Conservation (phyloP, 2,329 filamentous ascomycete genomes). For the Leptosphaerulina australis region DNA sequence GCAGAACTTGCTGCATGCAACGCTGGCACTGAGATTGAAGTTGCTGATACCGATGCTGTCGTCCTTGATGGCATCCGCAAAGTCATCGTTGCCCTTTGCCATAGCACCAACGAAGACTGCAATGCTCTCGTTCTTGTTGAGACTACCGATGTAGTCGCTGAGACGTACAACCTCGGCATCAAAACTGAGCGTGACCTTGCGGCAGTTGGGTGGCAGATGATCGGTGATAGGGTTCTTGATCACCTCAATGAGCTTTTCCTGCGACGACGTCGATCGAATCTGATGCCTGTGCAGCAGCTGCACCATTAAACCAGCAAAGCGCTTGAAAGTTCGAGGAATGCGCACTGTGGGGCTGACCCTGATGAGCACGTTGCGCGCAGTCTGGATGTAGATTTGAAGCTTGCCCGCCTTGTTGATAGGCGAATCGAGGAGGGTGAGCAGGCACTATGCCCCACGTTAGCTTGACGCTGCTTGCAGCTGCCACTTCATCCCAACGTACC, state of each 20-base stretch:
- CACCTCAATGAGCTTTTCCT: constrained; percentile 96
- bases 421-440: constrained; percentile 94
- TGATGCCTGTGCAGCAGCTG: constrained; percentile 94
- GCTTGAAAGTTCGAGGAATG: constrained; percentile 98
- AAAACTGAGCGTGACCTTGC: constrained; percentile 96
- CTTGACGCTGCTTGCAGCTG: constrained; percentile 12
- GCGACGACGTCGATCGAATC: constrained; percentile 93
- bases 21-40: constrained; percentile 94
- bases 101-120: constrained; percentile 98
- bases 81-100: constrained; percentile 95
- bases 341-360: constrained; percentile 98
- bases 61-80: constrained; percentile 92
- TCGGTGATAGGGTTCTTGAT: constrained; percentile 98
- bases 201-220: constrained; percentile 93
- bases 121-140: constrained; percentile 85
- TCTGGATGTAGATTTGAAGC: constrained; percentile 98
- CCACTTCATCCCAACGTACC: constrained; percentile 62
- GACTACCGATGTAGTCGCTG: constrained; percentile 81
- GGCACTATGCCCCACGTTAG: constrained; percentile 67
- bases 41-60: constrained; percentile 99
- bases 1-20: constrained; percentile 99
- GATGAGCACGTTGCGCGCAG: constrained; percentile 94
- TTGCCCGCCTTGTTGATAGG: constrained; percentile 98
- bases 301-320: constrained; percentile 98
- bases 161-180: constrained; percentile 87